A percentile compares a stretch with the other conserved stretches of the same genome.
phyloP scores from a whole-genome alignment of 75 land plant species.

The Sequoiadendron giganteum region DNA sequence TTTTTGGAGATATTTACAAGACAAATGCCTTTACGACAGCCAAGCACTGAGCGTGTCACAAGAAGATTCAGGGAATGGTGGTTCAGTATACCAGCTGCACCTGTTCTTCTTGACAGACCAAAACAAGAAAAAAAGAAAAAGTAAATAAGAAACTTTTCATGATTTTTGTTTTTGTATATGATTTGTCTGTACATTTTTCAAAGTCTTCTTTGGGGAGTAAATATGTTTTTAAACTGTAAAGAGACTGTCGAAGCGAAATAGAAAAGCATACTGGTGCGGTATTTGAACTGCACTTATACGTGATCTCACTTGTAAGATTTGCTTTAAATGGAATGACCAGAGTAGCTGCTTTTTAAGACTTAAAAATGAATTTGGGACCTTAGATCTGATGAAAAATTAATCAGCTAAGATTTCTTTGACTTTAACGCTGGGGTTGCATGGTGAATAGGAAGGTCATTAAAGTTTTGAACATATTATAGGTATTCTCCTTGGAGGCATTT shows the following conservation, averaged over 20 bases:
- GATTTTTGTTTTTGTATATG: neutral
- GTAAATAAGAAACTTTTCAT: neutral
- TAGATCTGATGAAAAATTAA: neutral
- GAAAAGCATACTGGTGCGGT: neutral
- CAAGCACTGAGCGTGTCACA: constrained; percentile 65
- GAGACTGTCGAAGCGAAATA: neutral
- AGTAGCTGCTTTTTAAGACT: neutral
- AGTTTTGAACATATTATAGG: neutral
- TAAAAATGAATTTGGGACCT: neutral
- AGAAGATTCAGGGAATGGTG: constrained; percentile 94
- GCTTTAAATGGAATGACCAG: neutral
- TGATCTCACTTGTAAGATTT: neutral
- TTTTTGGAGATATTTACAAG: constrained; percentile 80
- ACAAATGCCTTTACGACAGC: constrained; percentile 60
- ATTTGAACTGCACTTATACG: neutral
- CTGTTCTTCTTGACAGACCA: constrained; percentile 69
- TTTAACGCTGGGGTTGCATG: neutral
- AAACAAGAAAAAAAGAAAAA: constrained; percentile 63
- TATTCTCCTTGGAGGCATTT: neutral
- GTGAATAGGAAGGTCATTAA: neutral
- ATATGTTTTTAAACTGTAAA: neutral
- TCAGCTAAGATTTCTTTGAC: neutral
- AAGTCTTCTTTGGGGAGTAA: neutral
- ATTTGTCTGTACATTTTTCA: neutral
- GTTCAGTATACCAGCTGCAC: constrained; percentile 96